Conservation (phyloP, 2,329 filamentous ascomycete species). For the Microsporum canis region DNA sequence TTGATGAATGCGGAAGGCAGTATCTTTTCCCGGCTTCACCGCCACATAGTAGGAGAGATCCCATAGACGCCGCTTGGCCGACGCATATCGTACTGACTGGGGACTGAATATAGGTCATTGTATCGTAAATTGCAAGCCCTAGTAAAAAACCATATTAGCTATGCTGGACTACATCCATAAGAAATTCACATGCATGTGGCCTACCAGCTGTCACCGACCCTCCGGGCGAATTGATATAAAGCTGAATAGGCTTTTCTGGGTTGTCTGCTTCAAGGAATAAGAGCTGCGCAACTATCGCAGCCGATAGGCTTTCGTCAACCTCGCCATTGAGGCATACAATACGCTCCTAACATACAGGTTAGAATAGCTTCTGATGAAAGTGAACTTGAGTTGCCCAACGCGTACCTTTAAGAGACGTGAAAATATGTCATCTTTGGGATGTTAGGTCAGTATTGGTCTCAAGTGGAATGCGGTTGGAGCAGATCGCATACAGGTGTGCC, state of each 20-base stretch:
- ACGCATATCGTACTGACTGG: conserved; percentile 92
- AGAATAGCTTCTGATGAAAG: neutral
- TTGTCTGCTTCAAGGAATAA: conserved; percentile 97
- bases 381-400: conserved; percentile 5
- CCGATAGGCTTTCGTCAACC: conserved; percentile 80
- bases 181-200: conserved; percentile 6
- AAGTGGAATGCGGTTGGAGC: neutral
- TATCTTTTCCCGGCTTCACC: conserved; percentile 76
- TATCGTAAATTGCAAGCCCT: conserved; percentile 83
- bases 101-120: conserved; percentile 91
- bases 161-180: neutral
- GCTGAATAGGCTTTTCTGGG: conserved; percentile 84
- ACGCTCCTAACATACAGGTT: conserved; percentile 51
- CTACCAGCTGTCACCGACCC: conserved; percentile 74
- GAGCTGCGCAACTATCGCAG: conserved; percentile 89
- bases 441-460: conserved; percentile 18
- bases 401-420: conserved; percentile 62
- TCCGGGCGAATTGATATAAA: conserved; percentile 96
- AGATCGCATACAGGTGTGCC: conserved; percentile 59
- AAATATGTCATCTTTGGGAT: conserved; percentile 62
- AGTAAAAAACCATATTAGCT: neutral
- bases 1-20: conserved; percentile 80
- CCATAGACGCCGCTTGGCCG: conserved; percentile 92
- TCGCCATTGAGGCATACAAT: conserved; percentile 89
- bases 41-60: conserved; percentile 73